A percentile compares a stretch with the other conserved stretches of the same genome.
These are phyloP conservation scores for Fusarium humuli DNA, from an alignment of 2,329 filamentous ascomycete genomes.

Conservation along the genomic window DNA sequence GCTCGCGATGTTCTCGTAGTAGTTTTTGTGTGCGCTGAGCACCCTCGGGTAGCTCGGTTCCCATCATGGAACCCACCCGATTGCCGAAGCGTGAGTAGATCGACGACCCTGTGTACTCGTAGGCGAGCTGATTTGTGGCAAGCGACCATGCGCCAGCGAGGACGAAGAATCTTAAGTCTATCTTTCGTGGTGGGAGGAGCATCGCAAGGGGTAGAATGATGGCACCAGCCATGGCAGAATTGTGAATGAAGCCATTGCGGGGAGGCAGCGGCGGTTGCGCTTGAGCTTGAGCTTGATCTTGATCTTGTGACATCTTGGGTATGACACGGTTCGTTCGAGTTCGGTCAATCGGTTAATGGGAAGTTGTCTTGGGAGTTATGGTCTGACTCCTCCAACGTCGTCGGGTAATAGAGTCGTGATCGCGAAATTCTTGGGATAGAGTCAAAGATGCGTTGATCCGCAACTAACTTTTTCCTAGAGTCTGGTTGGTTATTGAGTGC, in stretches of 20 bases:
- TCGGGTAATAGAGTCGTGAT: conserved; percentile 2
- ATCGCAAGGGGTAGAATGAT: conserved; percentile 61
- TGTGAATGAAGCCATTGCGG: conserved; percentile 57
- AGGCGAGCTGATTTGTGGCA: conserved; percentile 65
- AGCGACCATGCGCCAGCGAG: conserved; percentile 64
- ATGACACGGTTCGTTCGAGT: neutral
- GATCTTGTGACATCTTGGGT: conserved; percentile 47
- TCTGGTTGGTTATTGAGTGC: conserved; percentile 10
- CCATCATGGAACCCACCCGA: conserved; percentile 59
- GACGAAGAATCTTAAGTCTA: conserved; percentile 63
- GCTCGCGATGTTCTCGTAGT: conserved; percentile 60
- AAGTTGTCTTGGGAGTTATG: neutral
- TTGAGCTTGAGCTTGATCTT: conserved; percentile 42
- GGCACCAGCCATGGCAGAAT: conserved; percentile 60
- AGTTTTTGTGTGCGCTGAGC: conserved; percentile 61
- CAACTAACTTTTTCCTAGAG: conserved; percentile 30
- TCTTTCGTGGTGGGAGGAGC: conserved; percentile 63
- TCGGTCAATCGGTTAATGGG: neutral
- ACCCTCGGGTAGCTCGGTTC: conserved; percentile 67
- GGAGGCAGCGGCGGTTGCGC: conserved; percentile 47
- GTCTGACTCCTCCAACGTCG: neutral
- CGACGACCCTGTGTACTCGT: conserved; percentile 68
- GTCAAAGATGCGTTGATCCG: conserved; percentile 25
- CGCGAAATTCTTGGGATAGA: conserved; percentile 4
- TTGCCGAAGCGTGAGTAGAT: conserved; percentile 60